phyloP scores from a whole-genome alignment of 495 filamentous ascomycete species.

The Gamarada debralockiae region DNA sequence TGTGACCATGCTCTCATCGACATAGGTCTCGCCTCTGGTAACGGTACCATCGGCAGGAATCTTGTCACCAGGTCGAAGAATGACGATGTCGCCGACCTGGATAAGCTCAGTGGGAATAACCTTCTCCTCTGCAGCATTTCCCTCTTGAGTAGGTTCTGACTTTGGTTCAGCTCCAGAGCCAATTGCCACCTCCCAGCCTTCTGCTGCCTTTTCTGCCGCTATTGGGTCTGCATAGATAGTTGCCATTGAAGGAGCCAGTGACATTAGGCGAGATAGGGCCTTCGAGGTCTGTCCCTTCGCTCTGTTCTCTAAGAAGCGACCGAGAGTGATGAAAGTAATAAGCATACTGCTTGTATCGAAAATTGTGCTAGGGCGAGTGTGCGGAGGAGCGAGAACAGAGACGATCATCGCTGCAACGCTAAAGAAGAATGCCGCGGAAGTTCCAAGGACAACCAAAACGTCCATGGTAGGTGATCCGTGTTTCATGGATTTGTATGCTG shows the following conservation, averaged over 20 bases:
- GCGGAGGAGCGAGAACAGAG: conserved; percentile 63
- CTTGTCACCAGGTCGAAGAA: conserved; percentile 92
- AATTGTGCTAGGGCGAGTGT: conserved; percentile 76
- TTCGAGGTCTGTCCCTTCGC: conserved; percentile 97
- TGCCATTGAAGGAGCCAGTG: conserved; percentile 90
- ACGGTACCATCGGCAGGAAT: conserved; percentile 91
- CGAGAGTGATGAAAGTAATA: conserved; percentile 92
- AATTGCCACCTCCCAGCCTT: conserved; percentile 57
- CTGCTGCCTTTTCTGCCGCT: conserved; percentile 83
- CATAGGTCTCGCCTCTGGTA: conserved; percentile 83
- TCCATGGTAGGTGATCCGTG: conserved; percentile 97
- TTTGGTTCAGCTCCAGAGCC: conserved; percentile 36
- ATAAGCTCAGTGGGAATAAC: conserved; percentile 91
- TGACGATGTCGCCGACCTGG: conserved; percentile 88
- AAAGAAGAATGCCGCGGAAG: conserved; percentile 97
- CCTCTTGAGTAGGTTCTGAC: conserved; percentile 34
- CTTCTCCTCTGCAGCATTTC: conserved; percentile 70
- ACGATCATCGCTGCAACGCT: conserved; percentile 86
- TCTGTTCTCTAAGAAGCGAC: conserved; percentile 88
- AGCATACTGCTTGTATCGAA: conserved; percentile 99
- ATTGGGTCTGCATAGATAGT: conserved; percentile 98
- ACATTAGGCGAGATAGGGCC: conserved; percentile 93
- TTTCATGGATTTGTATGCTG: conserved; percentile 84
- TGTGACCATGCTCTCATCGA: conserved; percentile 98
- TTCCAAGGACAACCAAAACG: conserved; percentile 89